Evolutionary conservation across 2,329 filamentous ascomycete species (phyloP), one percentile per base, ranked within the genome.

Genomic region (Alternaria brassicicola): DNA sequence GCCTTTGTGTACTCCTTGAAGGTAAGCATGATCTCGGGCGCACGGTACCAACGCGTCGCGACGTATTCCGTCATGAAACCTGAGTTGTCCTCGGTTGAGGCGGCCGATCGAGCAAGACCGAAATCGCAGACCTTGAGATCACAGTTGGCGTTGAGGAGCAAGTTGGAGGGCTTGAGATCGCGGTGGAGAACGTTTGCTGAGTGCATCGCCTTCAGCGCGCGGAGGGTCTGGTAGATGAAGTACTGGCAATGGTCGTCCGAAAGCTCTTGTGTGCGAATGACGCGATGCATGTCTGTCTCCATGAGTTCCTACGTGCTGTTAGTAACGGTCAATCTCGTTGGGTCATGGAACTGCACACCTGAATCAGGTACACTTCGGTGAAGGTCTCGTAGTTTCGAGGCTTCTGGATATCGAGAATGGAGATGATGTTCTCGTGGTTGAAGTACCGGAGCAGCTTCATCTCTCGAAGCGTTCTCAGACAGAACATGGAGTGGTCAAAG

Each of bases 11-110:
- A 99, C 81, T 99, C 95, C 83, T 99, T 98, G 85, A 98, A 99
- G 12, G 95, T 99, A 82, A 99, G 89, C 95, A 99, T 99, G 79
- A 99, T 99, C 78, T 99, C 95, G 3, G 95, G 95, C 6, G 95
- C 95, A 79, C 95, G 93, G 81, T 99, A 99, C 95, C 95, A 99
- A 73, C 95, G 89, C 45, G 95, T 99, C 50, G 95, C 95, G 56
- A 99, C 95, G 78, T 99, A 99, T 96, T 99, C 95, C 15, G 95
- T 99, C 95, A 99, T 99, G 86, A 99, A 99, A 21, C 95, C 95
- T n/a, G 94, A 97, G 81, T 99, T 99, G 79, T 99, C 95, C 76
- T 99, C 95, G 68, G 96, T 96, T 9, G 94, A 97, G 8, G 95
- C 95, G 12, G 95, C 95, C 9, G 94, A 98, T 74, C 93, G 89